Conservation (phyloP, 768 basidiomycete genomes). For the Scleroderma citrinum region DNA sequence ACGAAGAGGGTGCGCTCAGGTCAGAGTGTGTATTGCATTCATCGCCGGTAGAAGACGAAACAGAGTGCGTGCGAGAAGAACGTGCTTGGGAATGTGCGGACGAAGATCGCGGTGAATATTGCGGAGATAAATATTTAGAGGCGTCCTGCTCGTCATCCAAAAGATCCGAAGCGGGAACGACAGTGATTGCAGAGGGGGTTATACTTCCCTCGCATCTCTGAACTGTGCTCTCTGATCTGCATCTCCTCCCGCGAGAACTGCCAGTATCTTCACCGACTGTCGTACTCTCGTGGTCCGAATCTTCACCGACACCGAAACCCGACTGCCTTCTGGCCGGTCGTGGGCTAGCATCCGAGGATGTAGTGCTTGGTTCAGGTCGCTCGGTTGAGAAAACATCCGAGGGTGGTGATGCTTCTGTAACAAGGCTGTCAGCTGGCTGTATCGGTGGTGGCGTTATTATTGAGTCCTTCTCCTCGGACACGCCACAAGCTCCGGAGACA, state of each 20-base stretch:
- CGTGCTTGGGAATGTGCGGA: slow-evolving; percentile 39
- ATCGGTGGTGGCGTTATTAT: slow-evolving; percentile 11
- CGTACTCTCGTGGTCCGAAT: slow-evolving; percentile 16
- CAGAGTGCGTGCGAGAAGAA: slow-evolving; percentile 31
- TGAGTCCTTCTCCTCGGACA: slow-evolving; percentile 31
- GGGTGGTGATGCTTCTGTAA: slow-evolving; percentile 16
- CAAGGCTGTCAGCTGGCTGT: slow-evolving; percentile 28
- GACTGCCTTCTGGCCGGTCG: slow-evolving; percentile 39
- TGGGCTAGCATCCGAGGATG: slow-evolving; percentile 17
- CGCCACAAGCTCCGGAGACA: slow-evolving; percentile 21
- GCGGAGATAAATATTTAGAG: slow-evolving; percentile 11
- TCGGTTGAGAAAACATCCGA: slow-evolving; percentile 16
- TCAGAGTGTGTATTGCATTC: slow-evolving; percentile 30
- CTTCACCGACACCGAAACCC: slow-evolving; percentile 51
- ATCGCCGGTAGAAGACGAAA: slow-evolving; percentile 30
- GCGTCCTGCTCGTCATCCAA: slow-evolving; percentile 17
- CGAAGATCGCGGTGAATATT: slow-evolving; percentile 32
- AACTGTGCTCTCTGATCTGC: slow-evolving; percentile 20
- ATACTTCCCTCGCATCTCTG: slow-evolving; percentile 33
- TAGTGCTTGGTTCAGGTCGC: slow-evolving; percentile 18
- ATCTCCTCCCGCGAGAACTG: slow-evolving; percentile 12
- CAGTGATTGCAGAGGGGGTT: slow-evolving; percentile 5
- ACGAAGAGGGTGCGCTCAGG: slow-evolving; percentile 15
- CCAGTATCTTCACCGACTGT: slow-evolving; percentile 22
- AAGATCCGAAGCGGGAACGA: slow-evolving; percentile 4